Evolutionary conservation across 495 filamentous ascomycete genomes (phyloP).

Genomic region (Pseudoneurospora amorphoporcata): DNA sequence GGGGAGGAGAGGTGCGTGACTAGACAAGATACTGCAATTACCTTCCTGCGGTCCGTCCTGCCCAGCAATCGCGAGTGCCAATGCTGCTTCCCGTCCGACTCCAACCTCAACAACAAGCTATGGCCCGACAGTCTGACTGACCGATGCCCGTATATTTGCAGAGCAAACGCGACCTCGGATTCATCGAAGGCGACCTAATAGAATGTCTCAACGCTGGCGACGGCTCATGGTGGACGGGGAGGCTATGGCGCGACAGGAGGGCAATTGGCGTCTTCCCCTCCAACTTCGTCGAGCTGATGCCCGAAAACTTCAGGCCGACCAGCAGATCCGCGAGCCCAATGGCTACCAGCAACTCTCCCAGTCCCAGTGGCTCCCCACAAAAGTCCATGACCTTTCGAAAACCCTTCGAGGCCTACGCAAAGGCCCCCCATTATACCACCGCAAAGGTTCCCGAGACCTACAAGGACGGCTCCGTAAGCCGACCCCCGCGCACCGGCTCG

Average conservation of each 20-base stretch:
- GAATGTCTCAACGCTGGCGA: conserved; percentile 97
- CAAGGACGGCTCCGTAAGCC: conserved; percentile 19
- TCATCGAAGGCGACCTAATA: conserved; percentile 94
- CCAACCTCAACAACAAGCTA: neutral
- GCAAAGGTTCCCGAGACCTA: conserved; percentile 41
- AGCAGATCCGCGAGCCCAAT: conserved; percentile 71
- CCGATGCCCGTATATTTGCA: conserved; percentile 16
- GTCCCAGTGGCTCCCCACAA: conserved; percentile 38
- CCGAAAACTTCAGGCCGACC: conserved; percentile 70
- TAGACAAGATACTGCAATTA: neutral
- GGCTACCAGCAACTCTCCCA: conserved; percentile 39
- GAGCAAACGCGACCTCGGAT: conserved; percentile 87
- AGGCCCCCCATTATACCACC: conserved; percentile 43
- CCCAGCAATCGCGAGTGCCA: neutral
- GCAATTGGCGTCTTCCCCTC: conserved; percentile 90
- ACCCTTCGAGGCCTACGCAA: conserved; percentile 58
- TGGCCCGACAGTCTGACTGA: conserved; percentile 1
- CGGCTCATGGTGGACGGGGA: conserved; percentile 96
- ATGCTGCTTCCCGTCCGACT: neutral
- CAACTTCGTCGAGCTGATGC: conserved; percentile 89
- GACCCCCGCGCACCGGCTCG: neutral
- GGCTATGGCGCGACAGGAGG: conserved; percentile 72
- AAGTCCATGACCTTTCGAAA: conserved; percentile 61
- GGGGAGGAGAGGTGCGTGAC: conserved; percentile 74
- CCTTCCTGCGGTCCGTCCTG: conserved; percentile 2